phyloP scores from a whole-genome alignment of 2,329 filamentous ascomycete genomes.

The Ceratocystis ficicola region DNA sequence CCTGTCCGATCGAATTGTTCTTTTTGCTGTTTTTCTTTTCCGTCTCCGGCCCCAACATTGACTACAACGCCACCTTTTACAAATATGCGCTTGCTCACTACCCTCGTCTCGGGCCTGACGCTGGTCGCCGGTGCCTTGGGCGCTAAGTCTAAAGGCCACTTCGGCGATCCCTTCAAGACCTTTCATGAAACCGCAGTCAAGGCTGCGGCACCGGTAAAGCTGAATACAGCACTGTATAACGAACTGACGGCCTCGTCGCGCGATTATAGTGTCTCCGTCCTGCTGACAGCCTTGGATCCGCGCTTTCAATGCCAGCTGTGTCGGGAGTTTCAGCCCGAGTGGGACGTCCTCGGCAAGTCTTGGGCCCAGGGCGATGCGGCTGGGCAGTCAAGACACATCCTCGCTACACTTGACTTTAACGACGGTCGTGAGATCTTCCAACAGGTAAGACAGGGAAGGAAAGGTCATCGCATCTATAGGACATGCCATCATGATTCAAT shows the following conservation, averaged over 20 bases:
- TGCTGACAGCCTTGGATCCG: slow-evolving; percentile 75
- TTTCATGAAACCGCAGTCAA: slow-evolving; percentile 56
- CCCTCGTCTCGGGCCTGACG: slow-evolving; percentile 51
- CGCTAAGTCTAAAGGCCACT: slow-evolving; percentile 47
- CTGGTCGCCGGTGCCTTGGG: slow-evolving; percentile 48
- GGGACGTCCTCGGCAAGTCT: slow-evolving; percentile 72
- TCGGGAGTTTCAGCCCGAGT: slow-evolving; percentile 85
- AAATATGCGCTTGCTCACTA: slow-evolving; percentile 57
- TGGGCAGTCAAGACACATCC: slow-evolving; percentile 59
- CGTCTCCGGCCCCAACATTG: background rate
- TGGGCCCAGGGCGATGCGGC: slow-evolving; percentile 78
- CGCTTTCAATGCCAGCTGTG: slow-evolving; percentile 80
- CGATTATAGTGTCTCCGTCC: slow-evolving; percentile 70
- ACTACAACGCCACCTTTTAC: slow-evolving; percentile 13
- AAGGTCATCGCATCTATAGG: background rate
- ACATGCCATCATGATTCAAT: background rate
- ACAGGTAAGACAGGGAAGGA: slow-evolving; percentile 57
- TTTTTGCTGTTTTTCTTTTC: background rate
- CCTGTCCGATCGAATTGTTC: background rate
- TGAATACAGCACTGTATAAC: slow-evolving; percentile 64
- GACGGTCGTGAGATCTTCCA: slow-evolving; percentile 78
- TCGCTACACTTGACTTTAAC: slow-evolving; percentile 75
- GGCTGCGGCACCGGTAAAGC: slow-evolving; percentile 57
- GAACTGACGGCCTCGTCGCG: slow-evolving; percentile 64
- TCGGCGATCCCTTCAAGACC: slow-evolving; percentile 53